Base-by-base conservation (phyloP, 768 basidiomycete species). In the Lentinula edodes region DNA sequence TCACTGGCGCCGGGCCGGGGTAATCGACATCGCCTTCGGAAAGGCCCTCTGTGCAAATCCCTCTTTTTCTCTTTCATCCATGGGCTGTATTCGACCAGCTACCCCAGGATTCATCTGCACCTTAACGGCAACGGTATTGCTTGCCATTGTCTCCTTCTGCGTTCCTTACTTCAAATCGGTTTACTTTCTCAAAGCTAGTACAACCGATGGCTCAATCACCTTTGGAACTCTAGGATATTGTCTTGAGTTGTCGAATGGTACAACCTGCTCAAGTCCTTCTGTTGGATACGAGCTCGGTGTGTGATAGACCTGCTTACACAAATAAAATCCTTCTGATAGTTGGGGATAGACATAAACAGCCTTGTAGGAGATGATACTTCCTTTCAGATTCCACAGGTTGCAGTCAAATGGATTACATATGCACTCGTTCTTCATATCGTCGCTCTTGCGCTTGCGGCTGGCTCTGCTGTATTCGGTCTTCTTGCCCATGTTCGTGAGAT, bases 361-460 rank as follows among this genome's bases (percentile, higher is more conserved):
- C 80, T 98, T 1, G 84, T 97, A 36, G 91, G 88, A 6, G 81
- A 92, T 71, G 73, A 79, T 3, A 76, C 83, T 2, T 67, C 78
- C 32, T 74, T 95, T 39, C 72, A 92, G 66, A 91, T 98, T 55
- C 93, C 95, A 1, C 77, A 85, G 60, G 84, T 93, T 6, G 82
- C 87, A 54, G 90, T 95, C 63, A 96, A 97, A 77, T 98, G 95
- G 93, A 78, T 98, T 70, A 98, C 97, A 9, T 96, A 96, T 69
- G 88, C 87, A 23, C 86, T 99, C 65, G 86, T 98, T 64, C 82
- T 98, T 15, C 95, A 98, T 71, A 86, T 97, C 62, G 86, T 94
- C 61, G 96, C 93, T 15, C 85, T 98, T 60, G 83, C 73, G 12
- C 80, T 90, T 39, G 84, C 93, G 8, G 88, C 82, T 13, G 77